Base-by-base conservation (phyloP, 2,329 filamentous ascomycete species). In the Pezicula carpinea region DNA sequence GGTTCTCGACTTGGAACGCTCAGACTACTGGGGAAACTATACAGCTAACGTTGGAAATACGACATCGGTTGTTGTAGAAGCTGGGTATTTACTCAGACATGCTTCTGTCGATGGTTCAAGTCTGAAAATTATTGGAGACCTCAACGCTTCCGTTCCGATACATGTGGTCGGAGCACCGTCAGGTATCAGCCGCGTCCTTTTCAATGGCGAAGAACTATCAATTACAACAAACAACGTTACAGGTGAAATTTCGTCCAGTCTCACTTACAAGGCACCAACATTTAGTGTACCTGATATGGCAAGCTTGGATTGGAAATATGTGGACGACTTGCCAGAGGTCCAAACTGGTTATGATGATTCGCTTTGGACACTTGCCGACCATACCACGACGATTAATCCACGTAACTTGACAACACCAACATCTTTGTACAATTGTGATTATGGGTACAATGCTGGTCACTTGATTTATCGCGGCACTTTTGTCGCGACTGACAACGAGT, bases 291-390 rank as follows among this genome's bases (percentile, higher is more conserved):
- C 85, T 0, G 66, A 76, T 6, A 69, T 91, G 2, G 69, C 71
- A 11, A 62, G 68, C 0, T 64, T 87, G 7, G 65, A 75, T 1
- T 93, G 88, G 88, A 82, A 82, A 59, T 81, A 79, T 47, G 59
- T 87, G 18, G 81, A 92, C 63, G 79, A 77, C 0, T 76, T 93
- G 0, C 88, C 87, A 0, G 88, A 92, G 60, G 69, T 88, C 6
- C 63, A 75, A 40, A 52, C 70, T 0, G 64, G 63, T 1, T 92
- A 90, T 56, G 80, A 89, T 44, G 88, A 93, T 62, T 76, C 76
- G 3, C 64, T 66, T 6, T 93, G 88, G 88, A 73, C 73, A 0
- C 54, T 60, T 0, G 87, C 85, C 1, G 67, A 83, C 50, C 69
- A 79, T 5, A 70, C 67, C 1, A 72, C 71, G 2, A 82, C 80